These are phyloP conservation scores for Chlamydomonas sphaeroides DNA, from an alignment of 139 green algal genomes.

Conservation along the genomic window DNA sequence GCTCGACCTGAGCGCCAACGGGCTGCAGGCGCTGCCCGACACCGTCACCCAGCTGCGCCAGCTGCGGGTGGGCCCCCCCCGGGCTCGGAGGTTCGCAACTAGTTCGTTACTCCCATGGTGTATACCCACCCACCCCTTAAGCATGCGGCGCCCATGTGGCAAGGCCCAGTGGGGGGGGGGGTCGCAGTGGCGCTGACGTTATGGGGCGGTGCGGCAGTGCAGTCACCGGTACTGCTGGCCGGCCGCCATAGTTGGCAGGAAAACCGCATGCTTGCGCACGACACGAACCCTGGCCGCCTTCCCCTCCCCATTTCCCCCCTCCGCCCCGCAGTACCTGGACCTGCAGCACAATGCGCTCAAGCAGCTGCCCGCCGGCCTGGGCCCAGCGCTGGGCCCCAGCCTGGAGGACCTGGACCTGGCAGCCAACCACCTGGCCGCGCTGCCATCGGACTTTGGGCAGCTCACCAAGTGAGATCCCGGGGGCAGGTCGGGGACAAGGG, in stretches of 20 bases:
- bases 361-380: conserved; percentile 6
- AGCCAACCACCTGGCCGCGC: not conserved
- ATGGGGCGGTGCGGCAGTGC: too few relatives aligned
- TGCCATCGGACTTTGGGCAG: conserved; percentile 12
- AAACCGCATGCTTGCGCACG: not conserved
- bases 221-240: too few relatives aligned
- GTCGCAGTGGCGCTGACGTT: too few relatives aligned
- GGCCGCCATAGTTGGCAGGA: too few relatives aligned
- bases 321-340: conserved; percentile 9
- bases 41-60: not conserved
- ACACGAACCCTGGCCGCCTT: not conserved
- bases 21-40: not conserved
- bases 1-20: conserved; percentile 24
- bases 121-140: too few relatives aligned
- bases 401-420: conserved; percentile 34
- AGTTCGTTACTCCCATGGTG: too few relatives aligned
- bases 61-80: conserved; percentile 29
- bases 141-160: too few relatives aligned
- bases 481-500: too few relatives aligned
- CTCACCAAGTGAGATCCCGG: conserved; percentile 14
- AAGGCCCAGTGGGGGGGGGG: too few relatives aligned
- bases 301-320: not conserved
- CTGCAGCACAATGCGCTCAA: conserved; percentile 18
- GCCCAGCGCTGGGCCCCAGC: not conserved
- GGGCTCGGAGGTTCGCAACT: too few relatives aligned